Base-by-base conservation (phyloP, 306 rosid species). In the Glycine latifolia region DNA sequence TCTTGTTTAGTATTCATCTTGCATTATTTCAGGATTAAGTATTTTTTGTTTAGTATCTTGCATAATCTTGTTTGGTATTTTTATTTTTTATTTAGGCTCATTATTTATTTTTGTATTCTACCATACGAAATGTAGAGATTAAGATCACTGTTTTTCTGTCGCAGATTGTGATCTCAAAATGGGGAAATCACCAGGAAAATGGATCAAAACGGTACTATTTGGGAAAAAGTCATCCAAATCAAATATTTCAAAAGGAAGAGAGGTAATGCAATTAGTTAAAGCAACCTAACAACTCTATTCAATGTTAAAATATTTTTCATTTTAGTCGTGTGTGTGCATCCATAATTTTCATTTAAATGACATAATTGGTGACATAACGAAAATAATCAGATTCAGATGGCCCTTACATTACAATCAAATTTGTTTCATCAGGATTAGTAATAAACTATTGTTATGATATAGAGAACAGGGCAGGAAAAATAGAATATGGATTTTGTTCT, bases 131-230 rank as follows among this genome's bases (percentile, higher is more conserved):
- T 82, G 47, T 62, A 67, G 74, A 63, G 62, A 81, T 46, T 14
- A 15, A 52, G 59, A 17, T 43, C 75, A 39, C 17, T 66, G 71
- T 16, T 79, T 76, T 74, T 56, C 58, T 44, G 26, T 59, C 47
- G 35, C 86, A 77, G 91, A 54, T 77, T 49, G 79, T 73, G 75
- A 80, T 20, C 79, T 59, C 75, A 79, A 60, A 81, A 94, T 91
- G 98, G 98, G 95, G 17, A 94, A 94, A 84, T 94, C 98, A 62
- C 98, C 98, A 0, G 97, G 88, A 75, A 94, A 88, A 90, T 94
- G 98, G 98, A 91, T 94, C 88, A 91, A 88, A 85, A 81, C 89
- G 1, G 88, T 91, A 37, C 87, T 94, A 48, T 91, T 94, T 66
- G 90, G 97, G 80, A 94, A 94, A 89, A 94, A 94, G 87, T 83